Percentiles rank a stretch among this genome's conserved stretches.
Conservation (phyloP, 1,284 basidiomycete genomes). For the Neonothopanus nambi region DNA sequence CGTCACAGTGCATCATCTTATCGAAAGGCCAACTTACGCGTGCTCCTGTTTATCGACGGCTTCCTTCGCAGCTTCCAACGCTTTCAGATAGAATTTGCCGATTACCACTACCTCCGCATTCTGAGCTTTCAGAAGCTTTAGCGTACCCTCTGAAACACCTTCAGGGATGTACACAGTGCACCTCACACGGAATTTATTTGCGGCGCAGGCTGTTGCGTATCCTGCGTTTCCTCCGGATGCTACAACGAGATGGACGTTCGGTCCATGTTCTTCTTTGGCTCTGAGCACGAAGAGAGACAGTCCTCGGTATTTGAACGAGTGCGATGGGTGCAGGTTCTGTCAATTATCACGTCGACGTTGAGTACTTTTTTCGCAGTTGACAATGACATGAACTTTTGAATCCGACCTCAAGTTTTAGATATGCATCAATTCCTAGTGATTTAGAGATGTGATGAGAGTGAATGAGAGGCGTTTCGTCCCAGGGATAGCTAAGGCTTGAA, state of each 20-base stretch:
- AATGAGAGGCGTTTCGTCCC: conserved; percentile 64
- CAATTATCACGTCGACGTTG: background rate
- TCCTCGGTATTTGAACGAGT: conserved; percentile 77
- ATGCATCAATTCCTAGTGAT: conserved; percentile 50
- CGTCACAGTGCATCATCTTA: background rate
- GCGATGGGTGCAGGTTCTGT: conserved; percentile 69
- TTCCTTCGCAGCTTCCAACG: conserved; percentile 48
- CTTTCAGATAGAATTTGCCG: conserved; percentile 59
- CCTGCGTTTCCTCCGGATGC: conserved; percentile 78
- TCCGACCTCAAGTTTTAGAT: conserved; percentile 68
- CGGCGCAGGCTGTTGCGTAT: conserved; percentile 65
- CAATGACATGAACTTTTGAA: no score
- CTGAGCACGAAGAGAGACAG: conserved; percentile 61
- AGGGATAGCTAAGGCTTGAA: conserved; percentile 31
- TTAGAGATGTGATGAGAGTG: conserved; percentile 57
- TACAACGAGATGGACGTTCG: conserved; percentile 57
- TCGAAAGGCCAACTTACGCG: conserved; percentile 44
- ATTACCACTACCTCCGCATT: conserved; percentile 54
- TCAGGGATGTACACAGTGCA: conserved; percentile 71
- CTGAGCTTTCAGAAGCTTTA: conserved; percentile 50
- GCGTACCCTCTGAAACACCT: conserved; percentile 46
- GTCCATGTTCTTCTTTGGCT: conserved; percentile 49
- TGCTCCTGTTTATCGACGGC: conserved; percentile 44
- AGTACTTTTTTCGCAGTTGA: background rate
- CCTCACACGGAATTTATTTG: conserved; percentile 49